Evolutionary conservation across 2,329 filamentous ascomycete genomes (phyloP), one percentile per base, ranked within the genome.

Genomic region (Leptographium galeiforme): DNA sequence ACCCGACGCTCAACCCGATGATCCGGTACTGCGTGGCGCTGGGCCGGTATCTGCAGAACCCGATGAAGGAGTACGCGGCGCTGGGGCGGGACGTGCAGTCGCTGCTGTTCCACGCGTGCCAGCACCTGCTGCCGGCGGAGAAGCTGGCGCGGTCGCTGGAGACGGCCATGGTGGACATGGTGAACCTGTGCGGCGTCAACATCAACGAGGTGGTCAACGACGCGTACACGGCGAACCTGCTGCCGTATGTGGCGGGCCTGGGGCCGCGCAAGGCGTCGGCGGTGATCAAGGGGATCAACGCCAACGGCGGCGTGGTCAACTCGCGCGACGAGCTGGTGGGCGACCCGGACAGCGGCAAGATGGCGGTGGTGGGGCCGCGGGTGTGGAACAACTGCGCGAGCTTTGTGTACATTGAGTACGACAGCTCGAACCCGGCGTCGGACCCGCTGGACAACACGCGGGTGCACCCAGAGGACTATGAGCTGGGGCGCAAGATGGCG

Each of bases 351-450:
- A 84, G 82, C 59, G 83, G 84, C 59, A 84, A 85, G 65, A 64
- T 85, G 6, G 84, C 85, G 0, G 87, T 93, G 4, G 88, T 97
- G 62, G 89, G 89, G 1, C 85, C 89, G 13, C 85, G 87, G 58
- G 89, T 97, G 30, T 98, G 89, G 84, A 89, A 89, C 67, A 98
- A 98, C 67, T 96, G 89, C 64, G 90, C 93, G 54, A 96, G 90
- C 71, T 97, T 97, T 72, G 71, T 98, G 39, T 94, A 82, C 64
- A 87, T 98, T 56, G 83, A 87, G 52, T 96, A 89, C 63, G 90
- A 96, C 59, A 77, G 81, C n/a, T 82, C 84, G 14, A 89, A 88
- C 61, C 78, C 84, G 2, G 78, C 86, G 14, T 88, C 90, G 1
- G 93, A 98, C 65, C 95, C 94, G 55, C 76, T 98, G 32, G 93